Conservation (phyloP, 2,329 filamentous ascomycete species). For the Pseudomassariella vexata region DNA sequence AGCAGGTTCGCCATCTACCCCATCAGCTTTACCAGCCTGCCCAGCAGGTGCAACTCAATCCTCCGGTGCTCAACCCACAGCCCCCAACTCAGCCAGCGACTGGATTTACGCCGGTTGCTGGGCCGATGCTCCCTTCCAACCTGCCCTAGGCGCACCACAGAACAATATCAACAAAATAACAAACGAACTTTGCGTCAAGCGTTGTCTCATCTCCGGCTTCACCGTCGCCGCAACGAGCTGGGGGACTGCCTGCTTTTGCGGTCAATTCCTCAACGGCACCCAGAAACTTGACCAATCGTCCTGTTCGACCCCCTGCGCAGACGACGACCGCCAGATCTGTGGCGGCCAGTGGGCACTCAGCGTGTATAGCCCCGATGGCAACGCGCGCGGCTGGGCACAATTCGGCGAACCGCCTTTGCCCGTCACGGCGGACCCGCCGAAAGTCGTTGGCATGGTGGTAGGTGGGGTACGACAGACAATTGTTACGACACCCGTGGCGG, state of each 20-base stretch:
- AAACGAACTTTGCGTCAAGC: conserved; percentile 34
- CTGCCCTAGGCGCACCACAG: conserved; percentile 13
- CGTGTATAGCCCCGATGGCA: conserved; percentile 34
- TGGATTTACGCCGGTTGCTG: conserved; percentile 26
- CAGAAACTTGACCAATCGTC: conserved; percentile 34
- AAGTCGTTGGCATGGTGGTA: conserved; percentile 14
- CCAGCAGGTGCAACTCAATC: no score
- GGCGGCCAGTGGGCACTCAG: conserved; percentile 42
- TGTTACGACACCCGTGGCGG: conserved; percentile 15
- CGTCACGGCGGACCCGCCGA: conserved; percentile 16
- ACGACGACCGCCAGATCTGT: conserved; percentile 40
- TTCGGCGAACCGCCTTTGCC: conserved; percentile 19
- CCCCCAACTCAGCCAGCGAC: conserved; percentile 13
- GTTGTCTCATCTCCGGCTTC: conserved; percentile 40
- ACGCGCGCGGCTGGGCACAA: conserved; percentile 25
- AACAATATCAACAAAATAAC: conserved; percentile 14
- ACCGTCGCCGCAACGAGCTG: conserved; percentile 43
- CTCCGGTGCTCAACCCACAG: conserved; percentile 9
- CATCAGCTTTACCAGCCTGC: no score
- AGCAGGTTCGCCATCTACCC: neutral
- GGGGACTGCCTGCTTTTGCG: conserved; percentile 42
- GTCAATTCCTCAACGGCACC: conserved; percentile 30
- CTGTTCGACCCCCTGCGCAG: conserved; percentile 45
- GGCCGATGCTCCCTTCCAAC: conserved; percentile 18
- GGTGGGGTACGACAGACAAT: conserved; percentile 20